Conservation (phyloP, 192 early-diverging fungal genomes). For the Rhizoclosmatium globosum region DNA sequence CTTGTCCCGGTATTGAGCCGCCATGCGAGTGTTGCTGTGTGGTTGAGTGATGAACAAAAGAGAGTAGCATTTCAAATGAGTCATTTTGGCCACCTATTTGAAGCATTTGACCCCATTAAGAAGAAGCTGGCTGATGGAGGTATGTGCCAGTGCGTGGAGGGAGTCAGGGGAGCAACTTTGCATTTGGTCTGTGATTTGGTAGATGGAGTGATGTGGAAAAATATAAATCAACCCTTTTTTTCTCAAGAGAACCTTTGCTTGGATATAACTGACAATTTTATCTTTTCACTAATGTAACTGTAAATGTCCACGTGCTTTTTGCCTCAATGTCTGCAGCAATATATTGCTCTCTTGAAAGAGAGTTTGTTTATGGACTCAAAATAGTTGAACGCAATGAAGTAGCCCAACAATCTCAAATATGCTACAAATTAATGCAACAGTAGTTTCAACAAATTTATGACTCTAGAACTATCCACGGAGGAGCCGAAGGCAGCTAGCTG, state of each 20-base stretch:
- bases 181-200: not conserved
- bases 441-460: too few relatives aligned
- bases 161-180: not conserved
- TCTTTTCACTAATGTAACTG: not conserved
- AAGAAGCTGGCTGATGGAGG: not conserved
- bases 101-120: conserved; percentile 3
- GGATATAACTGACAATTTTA: not conserved
- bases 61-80: not conserved
- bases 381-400: too few relatives aligned
- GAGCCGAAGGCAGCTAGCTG: too few relatives aligned
- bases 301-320: too few relatives aligned
- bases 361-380: too few relatives aligned
- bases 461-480: too few relatives aligned
- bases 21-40: not conserved
- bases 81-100: not conserved
- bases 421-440: too few relatives aligned
- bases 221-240: not conserved
- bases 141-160: not conserved
- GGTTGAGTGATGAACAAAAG: not conserved
- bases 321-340: too few relatives aligned
- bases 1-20: not conserved
- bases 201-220: not conserved
- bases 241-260: not conserved
- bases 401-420: too few relatives aligned
- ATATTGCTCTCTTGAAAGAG: too few relatives aligned